Conservation (phyloP, 164 flowering plant species). For the Annona cherimola region DNA sequence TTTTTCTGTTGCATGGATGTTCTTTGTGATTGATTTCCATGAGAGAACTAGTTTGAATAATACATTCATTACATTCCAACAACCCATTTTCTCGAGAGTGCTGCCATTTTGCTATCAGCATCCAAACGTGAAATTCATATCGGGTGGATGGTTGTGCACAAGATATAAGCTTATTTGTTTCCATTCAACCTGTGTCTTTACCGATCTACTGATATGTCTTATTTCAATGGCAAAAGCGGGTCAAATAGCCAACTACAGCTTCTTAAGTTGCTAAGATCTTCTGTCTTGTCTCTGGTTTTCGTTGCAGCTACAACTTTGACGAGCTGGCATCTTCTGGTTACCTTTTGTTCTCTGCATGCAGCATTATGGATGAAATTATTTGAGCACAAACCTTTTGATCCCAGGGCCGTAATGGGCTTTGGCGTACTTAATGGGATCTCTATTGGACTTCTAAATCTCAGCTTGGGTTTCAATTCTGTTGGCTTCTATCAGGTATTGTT, state of each 20-base stretch:
- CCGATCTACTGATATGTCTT: too few species aligned
- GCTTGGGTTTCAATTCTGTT: slow-evolving; percentile 93
- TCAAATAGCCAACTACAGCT: not conserved
- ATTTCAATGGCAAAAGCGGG: too few species aligned
- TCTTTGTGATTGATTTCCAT: too few species aligned
- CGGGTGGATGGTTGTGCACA: too few species aligned
- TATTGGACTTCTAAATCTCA: slow-evolving; percentile 84
- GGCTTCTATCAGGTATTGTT: slow-evolving; percentile 84
- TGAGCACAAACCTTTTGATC: slow-evolving; percentile 91
- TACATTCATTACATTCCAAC: too few species aligned
- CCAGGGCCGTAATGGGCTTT: slow-evolving; percentile 79
- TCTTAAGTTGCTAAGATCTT: not conserved
- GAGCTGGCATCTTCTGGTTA: slow-evolving; percentile 98
- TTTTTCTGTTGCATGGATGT: too few species aligned
- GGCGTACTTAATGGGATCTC: slow-evolving; percentile 91
- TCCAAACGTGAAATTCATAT: too few species aligned
- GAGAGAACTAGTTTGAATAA: too few species aligned
- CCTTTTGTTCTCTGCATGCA: slow-evolving; percentile 92
- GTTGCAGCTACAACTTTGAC: slow-evolving; percentile 89
- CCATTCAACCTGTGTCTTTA: too few species aligned
- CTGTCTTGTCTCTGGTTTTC: not conserved
- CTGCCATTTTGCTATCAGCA: too few species aligned
- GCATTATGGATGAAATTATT: slow-evolving; percentile 82
- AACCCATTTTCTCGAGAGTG: too few species aligned
- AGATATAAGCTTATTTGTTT: too few species aligned